Evolutionary conservation across 2,329 filamentous ascomycete species (phyloP).

Genomic region (Diaporthe sp.): DNA sequence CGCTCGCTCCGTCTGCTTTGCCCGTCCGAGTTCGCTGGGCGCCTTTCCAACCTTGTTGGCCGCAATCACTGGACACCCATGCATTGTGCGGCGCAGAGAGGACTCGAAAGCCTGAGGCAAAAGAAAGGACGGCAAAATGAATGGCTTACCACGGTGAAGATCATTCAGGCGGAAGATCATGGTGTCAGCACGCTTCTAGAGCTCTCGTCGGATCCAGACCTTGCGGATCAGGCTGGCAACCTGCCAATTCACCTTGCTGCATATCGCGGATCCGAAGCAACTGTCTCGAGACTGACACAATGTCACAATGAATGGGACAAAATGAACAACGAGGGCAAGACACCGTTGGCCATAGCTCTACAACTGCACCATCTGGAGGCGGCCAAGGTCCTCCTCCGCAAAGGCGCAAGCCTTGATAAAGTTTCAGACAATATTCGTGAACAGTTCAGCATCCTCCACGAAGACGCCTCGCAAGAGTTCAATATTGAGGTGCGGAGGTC

Average conservation of each 20-base stretch:
- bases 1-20: background rate
- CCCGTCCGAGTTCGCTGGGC: background rate
- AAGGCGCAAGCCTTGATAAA: background rate
- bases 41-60: background rate
- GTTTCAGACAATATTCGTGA: background rate
- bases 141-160: background rate
- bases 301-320: background rate
- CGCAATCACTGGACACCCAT: background rate
- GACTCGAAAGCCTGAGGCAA: background rate
- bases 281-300: background rate
- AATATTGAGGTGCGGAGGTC: background rate
- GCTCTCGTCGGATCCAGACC: background rate
- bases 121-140: background rate
- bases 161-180: background rate
- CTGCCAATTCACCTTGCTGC: background rate
- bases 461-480: background rate
- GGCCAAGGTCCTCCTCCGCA: background rate
- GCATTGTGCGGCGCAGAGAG: constrained; percentile 9
- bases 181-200: background rate
- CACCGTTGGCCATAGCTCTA: background rate
- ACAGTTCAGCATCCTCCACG: background rate
- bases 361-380: background rate
- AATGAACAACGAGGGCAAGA: background rate
- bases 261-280: background rate
- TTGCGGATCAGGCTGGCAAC: background rate